These are phyloP conservation scores for Syzygium malaccense DNA, from an alignment of 441 rosid genomes.

Conservation along the genomic window DNA sequence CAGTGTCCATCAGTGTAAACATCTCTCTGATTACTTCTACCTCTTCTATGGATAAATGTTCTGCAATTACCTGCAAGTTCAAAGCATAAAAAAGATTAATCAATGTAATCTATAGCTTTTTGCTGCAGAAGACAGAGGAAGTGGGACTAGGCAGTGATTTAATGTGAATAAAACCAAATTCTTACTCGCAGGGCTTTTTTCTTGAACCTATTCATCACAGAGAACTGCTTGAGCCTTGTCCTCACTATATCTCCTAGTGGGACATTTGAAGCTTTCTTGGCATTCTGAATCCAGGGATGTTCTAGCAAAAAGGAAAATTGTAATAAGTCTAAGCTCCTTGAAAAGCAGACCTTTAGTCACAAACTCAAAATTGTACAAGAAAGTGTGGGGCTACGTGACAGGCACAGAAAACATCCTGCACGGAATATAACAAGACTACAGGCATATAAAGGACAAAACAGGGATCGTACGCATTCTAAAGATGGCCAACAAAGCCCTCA, in stretches of 20 bases:
- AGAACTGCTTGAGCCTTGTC: slow-evolving; percentile 88
- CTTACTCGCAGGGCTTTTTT: slow-evolving; percentile 84
- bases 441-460: background rate
- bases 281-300: slow-evolving; percentile 88
- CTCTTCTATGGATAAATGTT: slow-evolving; percentile 77
- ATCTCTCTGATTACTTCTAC: slow-evolving; percentile 90
- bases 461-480: background rate
- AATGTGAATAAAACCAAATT: slow-evolving; percentile 1
- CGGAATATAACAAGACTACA: background rate
- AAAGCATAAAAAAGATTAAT: slow-evolving; percentile 1
- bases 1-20: slow-evolving; percentile 84
- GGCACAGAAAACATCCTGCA: background rate
- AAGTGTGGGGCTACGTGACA: background rate
- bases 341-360: background rate
- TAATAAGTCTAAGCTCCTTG: background rate
- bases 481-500: background rate
- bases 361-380: background rate
- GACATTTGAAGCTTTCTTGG: slow-evolving; percentile 93
- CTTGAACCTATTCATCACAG: slow-evolving; percentile 91
- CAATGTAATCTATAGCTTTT: background rate
- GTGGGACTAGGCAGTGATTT: background rate
- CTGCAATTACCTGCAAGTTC: slow-evolving; percentile 75
- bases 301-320: background rate
- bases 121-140: background rate
- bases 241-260: slow-evolving; percentile 94